Evolutionary conservation across 2,329 filamentous ascomycete genomes (phyloP).

Genomic region (Ophiocordyceps polyrhachis-furcata): DNA sequence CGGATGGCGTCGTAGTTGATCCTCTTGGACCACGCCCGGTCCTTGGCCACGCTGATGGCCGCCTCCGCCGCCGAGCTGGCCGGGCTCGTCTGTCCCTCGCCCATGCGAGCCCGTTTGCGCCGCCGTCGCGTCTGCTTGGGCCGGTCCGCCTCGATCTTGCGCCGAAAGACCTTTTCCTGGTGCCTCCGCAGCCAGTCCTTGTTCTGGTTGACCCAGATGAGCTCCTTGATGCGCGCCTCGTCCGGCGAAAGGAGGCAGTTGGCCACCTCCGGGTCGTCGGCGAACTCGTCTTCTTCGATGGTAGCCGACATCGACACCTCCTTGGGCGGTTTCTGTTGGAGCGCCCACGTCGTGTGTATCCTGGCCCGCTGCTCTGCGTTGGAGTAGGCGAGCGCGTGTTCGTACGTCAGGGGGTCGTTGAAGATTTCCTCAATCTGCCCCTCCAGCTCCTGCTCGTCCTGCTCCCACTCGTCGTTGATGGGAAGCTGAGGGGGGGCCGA

Average conservation of each 20-base stretch:
- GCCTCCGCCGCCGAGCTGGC: constrained; percentile 53
- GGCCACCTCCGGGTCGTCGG: constrained; percentile 70
- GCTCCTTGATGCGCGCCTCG: constrained; percentile 69
- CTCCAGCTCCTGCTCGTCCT: constrained; percentile 46
- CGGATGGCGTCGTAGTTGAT: constrained; percentile 53
- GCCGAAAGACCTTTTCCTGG: constrained; percentile 64
- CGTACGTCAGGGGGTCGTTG: constrained; percentile 37
- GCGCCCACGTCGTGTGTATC: constrained; percentile 32
- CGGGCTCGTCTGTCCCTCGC: constrained; percentile 45
- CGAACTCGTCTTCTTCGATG: constrained; percentile 68
- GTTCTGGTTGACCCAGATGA: constrained; percentile 88
- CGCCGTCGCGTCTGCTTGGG: constrained; percentile 39
- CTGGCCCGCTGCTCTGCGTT: constrained; percentile 35
- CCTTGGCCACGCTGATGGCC: constrained; percentile 47
- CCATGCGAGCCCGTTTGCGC: constrained; percentile 36
- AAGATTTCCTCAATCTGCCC: constrained; percentile 54
- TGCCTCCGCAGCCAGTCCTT: constrained; percentile 80
- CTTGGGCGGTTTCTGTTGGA: constrained; percentile 26
- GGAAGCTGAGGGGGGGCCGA: constrained; percentile 21
- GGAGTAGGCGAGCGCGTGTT: constrained; percentile 38
- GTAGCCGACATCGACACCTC: constrained; percentile 40
- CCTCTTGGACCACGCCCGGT: constrained; percentile 50
- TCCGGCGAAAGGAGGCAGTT: constrained; percentile 57
- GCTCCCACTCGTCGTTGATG: constrained; percentile 43
- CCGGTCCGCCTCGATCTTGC: constrained; percentile 41